phyloP scores from a whole-genome alignment of 169 alveolate genomes.

The Cryptosporidium bovis region DNA sequence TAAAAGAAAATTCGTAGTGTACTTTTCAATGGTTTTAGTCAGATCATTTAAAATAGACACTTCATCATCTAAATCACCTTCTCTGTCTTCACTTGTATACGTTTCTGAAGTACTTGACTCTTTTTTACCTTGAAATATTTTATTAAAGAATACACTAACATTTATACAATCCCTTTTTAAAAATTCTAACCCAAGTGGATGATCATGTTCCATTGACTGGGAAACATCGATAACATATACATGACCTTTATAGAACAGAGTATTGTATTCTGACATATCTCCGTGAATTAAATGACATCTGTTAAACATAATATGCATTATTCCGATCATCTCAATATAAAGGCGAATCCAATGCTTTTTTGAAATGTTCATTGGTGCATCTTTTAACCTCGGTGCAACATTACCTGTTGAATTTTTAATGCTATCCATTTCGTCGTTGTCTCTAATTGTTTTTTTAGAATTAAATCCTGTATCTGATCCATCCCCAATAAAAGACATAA shows the following conservation, averaged over 20 bases:
- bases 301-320: conserved; percentile 91
- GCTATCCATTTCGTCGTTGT: not conserved
- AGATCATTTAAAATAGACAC: conserved; percentile 1
- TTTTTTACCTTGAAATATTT: conserved; percentile 76
- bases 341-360: conserved; percentile 79
- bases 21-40: not conserved
- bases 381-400: conserved; percentile 92
- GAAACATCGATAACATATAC: conserved; percentile 97
- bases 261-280: conserved; percentile 97
- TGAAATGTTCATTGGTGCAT: conserved; percentile 82
- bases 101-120: not conserved
- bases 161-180: conserved; percentile 97
- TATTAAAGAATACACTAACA: conserved; percentile 92
- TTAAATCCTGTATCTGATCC: not conserved
- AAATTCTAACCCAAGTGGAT: conserved; percentile 97
- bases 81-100: not conserved
- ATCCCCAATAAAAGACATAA: conserved; percentile 89
- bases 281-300: conserved; percentile 97
- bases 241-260: conserved; percentile 86
- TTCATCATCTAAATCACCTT: conserved; percentile 10
- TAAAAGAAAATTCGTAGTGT: conserved; percentile 7
- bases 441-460: not conserved
- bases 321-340: conserved; percentile 88
- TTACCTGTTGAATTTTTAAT: conserved; percentile 42
- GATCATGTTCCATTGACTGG: conserved; percentile 98